Percentiles rank a stretch among this genome's conserved stretches.
Evolutionary conservation across 2,329 filamentous ascomycete genomes (phyloP).

Genomic region (Chaetothyriales sp.): DNA sequence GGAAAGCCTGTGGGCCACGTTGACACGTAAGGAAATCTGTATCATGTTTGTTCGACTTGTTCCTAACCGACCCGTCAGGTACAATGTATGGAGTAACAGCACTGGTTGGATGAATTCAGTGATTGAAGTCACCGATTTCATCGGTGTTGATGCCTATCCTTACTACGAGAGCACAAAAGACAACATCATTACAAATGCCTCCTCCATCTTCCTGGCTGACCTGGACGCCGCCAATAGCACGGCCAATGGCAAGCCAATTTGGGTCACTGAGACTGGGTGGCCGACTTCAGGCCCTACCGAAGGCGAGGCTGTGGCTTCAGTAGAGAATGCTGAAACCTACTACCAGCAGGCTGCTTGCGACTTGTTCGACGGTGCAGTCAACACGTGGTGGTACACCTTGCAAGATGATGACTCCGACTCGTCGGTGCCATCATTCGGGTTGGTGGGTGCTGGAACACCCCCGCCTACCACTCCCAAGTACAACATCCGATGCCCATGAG

Average conservation of each 20-base stretch:
- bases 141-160: conserved; percentile 73
- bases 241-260: conserved; percentile 45
- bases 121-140: conserved; percentile 57
- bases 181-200: conserved; percentile 45
- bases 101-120: conserved; percentile 51
- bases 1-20: conserved; percentile 61
- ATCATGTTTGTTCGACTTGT: background rate
- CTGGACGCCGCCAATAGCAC: conserved; percentile 46
- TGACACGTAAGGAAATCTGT: conserved; percentile 43
- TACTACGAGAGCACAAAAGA: conserved; percentile 58
- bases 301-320: conserved; percentile 42
- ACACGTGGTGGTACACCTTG: conserved; percentile 33
- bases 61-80: conserved; percentile 23
- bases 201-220: conserved; percentile 55
- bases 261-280: conserved; percentile 56
- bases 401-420: conserved; percentile 21
- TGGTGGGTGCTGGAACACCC: conserved; percentile 22
- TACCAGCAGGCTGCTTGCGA: conserved; percentile 50
- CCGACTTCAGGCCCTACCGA: conserved; percentile 41
- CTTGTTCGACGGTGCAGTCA: conserved; percentile 26
- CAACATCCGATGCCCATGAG: conserved; percentile 24
- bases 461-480: conserved; percentile 26
- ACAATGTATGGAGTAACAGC: conserved; percentile 63
- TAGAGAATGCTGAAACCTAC: conserved; percentile 49
- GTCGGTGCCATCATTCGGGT: conserved; percentile 28